Evolutionary conservation across 2,329 filamentous ascomycete species (phyloP), one percentile per base, ranked within the genome.

Genomic region (Didymella lethalis): DNA sequence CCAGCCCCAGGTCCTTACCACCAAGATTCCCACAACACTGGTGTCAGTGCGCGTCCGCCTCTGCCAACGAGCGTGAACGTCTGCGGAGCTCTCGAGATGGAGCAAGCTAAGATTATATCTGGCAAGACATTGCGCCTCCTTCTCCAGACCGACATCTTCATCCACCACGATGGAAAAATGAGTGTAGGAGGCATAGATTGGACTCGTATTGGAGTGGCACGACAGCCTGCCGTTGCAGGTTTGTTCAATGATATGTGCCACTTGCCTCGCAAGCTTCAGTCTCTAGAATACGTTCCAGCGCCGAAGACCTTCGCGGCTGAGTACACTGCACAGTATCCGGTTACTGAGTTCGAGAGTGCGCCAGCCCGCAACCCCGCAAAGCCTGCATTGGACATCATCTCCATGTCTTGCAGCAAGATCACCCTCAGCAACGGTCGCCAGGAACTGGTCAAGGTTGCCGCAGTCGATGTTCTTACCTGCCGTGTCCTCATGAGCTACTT

Each of bases 401-500:
- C 60, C 7, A 16, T 77, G 2, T 59, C 65, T 16, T 75, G 72
- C 54, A 70, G 67, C 57, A 76, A 71, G 51, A 57, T 76, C 18
- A n/a, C 64, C 0, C 62, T 76, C 14, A 50, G 40, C 14, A 53
- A 68, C 31, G 64, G 64, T 2, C 32, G 49, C 8, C 57, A 70
- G 7, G 74, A 76, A 26, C 62, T 70, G 1, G 69, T 76, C 43
- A 75, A 75, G 57, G 61, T 77, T 25, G 72, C 74, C 7, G 72
- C 69, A 0, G 49, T 77, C 7, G 75, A 77, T 48, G 57, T 75
- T 16, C 36, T 66, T 25, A 68, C 72, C n/a, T 63, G 72, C 26
- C 69, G 69, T 7, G 65, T 75, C 23, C 58, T 77, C 10, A 65
- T 77, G 62, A 68, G 68, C 48, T 62, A 76, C 47, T 60, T 76